Percentiles rank a stretch among this genome's conserved stretches.
These are phyloP conservation scores for Clarireedia homoeocarpa DNA, from an alignment of 2,329 filamentous ascomycete species.

Conservation along the genomic window DNA sequence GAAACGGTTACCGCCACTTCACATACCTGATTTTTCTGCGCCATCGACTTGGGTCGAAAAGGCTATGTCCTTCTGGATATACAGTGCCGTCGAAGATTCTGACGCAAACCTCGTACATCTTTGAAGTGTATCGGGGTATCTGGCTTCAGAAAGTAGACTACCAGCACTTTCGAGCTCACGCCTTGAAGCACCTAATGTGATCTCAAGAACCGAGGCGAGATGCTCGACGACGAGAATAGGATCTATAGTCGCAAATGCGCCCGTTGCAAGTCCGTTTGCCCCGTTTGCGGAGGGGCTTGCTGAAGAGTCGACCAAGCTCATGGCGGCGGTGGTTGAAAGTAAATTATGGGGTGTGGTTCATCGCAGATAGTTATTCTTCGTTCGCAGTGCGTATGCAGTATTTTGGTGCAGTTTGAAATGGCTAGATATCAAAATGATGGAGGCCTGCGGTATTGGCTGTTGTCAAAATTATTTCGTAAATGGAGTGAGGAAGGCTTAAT, in stretches of 20 bases:
- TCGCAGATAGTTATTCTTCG: conserved; percentile 12
- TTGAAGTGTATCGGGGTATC: conserved; percentile 71
- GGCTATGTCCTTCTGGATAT: conserved; percentile 77
- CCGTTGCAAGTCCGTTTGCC: conserved; percentile 23
- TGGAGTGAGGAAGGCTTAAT: conserved; percentile 13
- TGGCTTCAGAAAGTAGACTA: conserved; percentile 70
- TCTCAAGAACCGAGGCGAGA: conserved; percentile 60
- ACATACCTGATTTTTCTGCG: conserved; percentile 32
- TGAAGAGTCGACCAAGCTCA: conserved; percentile 27
- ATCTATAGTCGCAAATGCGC: conserved; percentile 49
- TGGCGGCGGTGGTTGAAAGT: conserved; percentile 19
- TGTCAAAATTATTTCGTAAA: conserved; percentile 8
- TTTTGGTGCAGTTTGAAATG: no score
- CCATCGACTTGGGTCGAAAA: conserved; percentile 29
- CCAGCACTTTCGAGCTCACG: conserved; percentile 73
- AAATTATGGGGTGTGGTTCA: conserved; percentile 18
- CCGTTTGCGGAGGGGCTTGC: conserved; percentile 26
- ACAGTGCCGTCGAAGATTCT: conserved; percentile 74
- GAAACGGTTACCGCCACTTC: neutral
- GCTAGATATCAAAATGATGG: neutral
- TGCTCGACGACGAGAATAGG: conserved; percentile 65
- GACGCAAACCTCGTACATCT: conserved; percentile 84
- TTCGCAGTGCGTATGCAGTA: conserved; percentile 1
- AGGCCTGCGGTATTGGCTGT: neutral
- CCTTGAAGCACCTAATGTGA: conserved; percentile 66